Evolutionary conservation across 805 yeast genomes (phyloP).

Genomic region (Naumovozyma castellii): DNA sequence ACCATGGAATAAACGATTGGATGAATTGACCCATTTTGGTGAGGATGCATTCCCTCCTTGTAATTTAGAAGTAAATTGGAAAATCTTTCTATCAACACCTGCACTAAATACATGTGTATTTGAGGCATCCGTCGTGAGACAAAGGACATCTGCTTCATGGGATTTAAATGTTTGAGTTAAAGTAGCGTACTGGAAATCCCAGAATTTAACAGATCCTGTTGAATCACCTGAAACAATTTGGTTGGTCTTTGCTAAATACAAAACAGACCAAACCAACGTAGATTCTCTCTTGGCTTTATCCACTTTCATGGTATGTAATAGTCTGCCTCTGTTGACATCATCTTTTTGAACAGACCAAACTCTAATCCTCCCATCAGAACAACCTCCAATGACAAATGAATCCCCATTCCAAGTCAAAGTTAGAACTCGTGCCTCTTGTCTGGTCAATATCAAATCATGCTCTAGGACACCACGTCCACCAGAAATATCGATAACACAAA

Average conservation of each 20-base stretch:
- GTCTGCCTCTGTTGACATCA: conserved; percentile 45
- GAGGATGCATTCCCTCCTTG: conserved; percentile 10
- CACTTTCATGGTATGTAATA: conserved; percentile 80
- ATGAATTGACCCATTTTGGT: conserved; percentile 63
- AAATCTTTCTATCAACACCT: conserved; percentile 89
- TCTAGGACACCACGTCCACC: conserved; percentile 82
- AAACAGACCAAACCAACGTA: conserved; percentile 84
- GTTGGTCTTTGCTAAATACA: conserved; percentile 48
- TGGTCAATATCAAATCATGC: conserved; percentile 62
- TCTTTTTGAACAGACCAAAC: conserved; percentile 53
- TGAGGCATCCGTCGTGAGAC: conserved; percentile 49
- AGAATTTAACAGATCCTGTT: conserved; percentile 84
- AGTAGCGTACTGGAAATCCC: conserved; percentile 77
- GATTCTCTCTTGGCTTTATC: conserved; percentile 81
- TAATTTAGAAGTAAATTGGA: conserved; percentile 43
- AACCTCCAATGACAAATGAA: conserved; percentile 73
- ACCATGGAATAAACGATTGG: conserved; percentile 73
- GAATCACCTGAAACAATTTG: conserved; percentile 95
- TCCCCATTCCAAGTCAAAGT: conserved; percentile 67
- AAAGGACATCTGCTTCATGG: conserved; percentile 87
- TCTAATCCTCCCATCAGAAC: conserved; percentile 87
- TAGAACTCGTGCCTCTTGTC: conserved; percentile 76
- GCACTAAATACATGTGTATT: conserved; percentile 71
- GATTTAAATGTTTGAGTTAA: conserved; percentile 69
- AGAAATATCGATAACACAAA: conserved; percentile 71